Percentiles rank a stretch among this genome's conserved stretches.
These are phyloP conservation scores for Asterella californica DNA, from an alignment of 225 moss, liverwort and hornwort genomes.

Conservation along the genomic window DNA sequence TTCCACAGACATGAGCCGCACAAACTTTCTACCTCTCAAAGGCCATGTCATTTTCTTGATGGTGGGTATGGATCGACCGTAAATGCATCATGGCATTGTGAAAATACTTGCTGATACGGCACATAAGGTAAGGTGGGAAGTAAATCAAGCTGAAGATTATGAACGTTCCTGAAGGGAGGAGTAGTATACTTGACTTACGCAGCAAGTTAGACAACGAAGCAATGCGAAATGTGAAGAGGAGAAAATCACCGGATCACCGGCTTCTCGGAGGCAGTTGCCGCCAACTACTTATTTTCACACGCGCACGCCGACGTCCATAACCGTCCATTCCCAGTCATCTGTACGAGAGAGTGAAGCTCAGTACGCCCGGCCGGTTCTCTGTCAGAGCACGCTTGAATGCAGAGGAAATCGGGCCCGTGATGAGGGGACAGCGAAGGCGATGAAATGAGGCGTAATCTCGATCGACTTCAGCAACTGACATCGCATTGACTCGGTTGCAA, in stretches of 20 bases:
- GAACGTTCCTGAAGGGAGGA: too few species aligned
- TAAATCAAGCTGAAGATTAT: too few species aligned
- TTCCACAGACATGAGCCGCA: too few species aligned
- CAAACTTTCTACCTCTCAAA: too few species aligned
- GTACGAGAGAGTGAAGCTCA: not conserved
- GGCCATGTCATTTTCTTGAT: too few species aligned
- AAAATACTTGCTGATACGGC: too few species aligned
- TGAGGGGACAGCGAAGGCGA: not conserved
- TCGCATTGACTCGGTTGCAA: not conserved
- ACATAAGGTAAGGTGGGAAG: not conserved
- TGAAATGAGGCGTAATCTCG: not conserved
- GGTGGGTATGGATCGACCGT: not conserved
- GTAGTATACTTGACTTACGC: conserved; percentile 1
- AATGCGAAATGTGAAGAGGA: not conserved
- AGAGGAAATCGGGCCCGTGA: conserved; percentile 1
- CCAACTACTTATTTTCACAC: conserved; percentile 21
- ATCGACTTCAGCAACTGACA: not conserved
- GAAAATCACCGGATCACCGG: conserved; percentile 7
- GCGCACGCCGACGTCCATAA: conserved; percentile 2
- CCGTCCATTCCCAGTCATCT: conserved; percentile 21
- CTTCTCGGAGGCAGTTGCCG: conserved; percentile 12
- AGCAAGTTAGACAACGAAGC: not conserved
- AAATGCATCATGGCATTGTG: too few species aligned
- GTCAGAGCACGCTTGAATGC: not conserved
- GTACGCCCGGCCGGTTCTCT: not conserved